Evolutionary conservation across 148 eudicot species (phyloP).

Genomic region (Dysphania ambrosioides): DNA sequence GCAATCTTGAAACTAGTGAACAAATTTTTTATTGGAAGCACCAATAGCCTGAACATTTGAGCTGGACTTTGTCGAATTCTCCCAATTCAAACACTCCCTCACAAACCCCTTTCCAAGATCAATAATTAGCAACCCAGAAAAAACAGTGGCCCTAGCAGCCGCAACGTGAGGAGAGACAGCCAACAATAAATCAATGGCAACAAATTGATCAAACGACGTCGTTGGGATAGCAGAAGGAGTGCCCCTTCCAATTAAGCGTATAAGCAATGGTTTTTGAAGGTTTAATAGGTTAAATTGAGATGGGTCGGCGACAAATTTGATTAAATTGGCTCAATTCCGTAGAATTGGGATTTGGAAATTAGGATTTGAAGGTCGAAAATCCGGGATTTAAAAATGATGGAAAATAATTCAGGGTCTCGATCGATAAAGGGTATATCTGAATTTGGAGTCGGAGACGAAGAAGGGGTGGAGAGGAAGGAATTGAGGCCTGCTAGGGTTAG

Average conservation of each 20-base stretch:
- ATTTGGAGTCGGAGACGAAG: constrained; percentile 27
- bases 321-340: constrained; percentile 61
- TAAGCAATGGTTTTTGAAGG: constrained; percentile 52
- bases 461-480: constrained; percentile 50
- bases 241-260: constrained; percentile 71
- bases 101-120: constrained; percentile 64
- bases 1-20: constrained; percentile 80
- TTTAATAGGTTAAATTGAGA: constrained; percentile 66
- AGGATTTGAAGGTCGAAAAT: constrained; percentile 53
- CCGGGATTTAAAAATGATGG: constrained; percentile 54
- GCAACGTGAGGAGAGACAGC: constrained; percentile 47
- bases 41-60: constrained; percentile 92
- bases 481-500: constrained; percentile 59
- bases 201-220: constrained; percentile 56
- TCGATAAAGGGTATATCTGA: constrained; percentile 57
- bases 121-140: constrained; percentile 74
- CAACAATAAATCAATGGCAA: constrained; percentile 63
- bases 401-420: constrained; percentile 83
- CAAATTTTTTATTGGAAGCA: constrained; percentile 45
- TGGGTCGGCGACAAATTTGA: constrained; percentile 59
- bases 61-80: constrained; percentile 73
- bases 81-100: constrained; percentile 65
- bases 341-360: constrained; percentile 61
- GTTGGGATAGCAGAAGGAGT: constrained; percentile 63
- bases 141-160: constrained; percentile 92